Evolutionary conservation across 1,284 basidiomycete genomes (phyloP).

Genomic region (Moesziomyces antarcticus): DNA sequence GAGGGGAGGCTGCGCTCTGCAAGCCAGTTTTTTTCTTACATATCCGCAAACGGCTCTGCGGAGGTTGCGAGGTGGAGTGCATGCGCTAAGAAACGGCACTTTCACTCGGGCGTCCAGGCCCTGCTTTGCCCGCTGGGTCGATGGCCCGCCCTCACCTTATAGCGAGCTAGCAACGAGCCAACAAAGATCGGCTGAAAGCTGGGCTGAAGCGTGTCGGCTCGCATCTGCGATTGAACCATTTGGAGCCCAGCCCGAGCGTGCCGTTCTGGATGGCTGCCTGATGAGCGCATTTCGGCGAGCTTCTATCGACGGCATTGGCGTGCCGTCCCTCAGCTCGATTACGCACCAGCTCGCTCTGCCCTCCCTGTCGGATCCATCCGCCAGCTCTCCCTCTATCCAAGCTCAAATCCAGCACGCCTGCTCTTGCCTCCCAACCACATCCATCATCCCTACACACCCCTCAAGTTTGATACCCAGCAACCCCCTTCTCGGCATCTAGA

Average conservation of each 20-base stretch:
- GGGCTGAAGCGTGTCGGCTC: background rate
- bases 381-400: background rate
- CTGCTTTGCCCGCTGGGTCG: background rate
- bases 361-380: background rate
- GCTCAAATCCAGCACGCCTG: background rate
- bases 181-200: background rate
- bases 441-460: slow-evolving; percentile 1
- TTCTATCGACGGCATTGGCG: background rate
- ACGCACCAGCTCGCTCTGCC: background rate
- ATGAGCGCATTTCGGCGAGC: slow-evolving; percentile 1
- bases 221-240: background rate
- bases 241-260: background rate
- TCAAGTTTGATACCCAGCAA: background rate
- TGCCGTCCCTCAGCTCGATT: background rate
- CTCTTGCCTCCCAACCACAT: slow-evolving; percentile 5
- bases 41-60: background rate
- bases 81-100: background rate
- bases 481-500: background rate
- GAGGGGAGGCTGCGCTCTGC: background rate
- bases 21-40: background rate
- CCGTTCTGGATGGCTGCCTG: background rate
- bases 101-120: background rate
- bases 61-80: background rate
- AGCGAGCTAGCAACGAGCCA: too few species aligned
- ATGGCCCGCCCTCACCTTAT: background rate